phyloP scores from a whole-genome alignment of 2,329 filamentous ascomycete species.

The Capronia coronata region DNA sequence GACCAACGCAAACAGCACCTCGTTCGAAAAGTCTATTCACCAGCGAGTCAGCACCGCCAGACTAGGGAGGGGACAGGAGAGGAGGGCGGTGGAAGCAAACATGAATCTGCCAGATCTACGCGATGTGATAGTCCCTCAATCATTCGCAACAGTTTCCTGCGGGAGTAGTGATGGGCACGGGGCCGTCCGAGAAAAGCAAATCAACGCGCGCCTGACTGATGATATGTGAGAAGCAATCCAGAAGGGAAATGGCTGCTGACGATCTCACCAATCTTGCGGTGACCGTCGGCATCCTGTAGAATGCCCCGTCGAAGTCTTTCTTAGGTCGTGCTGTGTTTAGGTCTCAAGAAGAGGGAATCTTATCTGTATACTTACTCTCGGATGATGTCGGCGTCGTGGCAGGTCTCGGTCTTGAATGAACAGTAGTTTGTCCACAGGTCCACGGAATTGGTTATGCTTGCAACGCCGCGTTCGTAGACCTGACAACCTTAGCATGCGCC shows the following conservation, averaged over 20 bases:
- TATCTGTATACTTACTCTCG: constrained; percentile 92
- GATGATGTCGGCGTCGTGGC: constrained; percentile 87
- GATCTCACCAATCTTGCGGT: constrained; percentile 57
- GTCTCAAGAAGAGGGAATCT: constrained; percentile 59
- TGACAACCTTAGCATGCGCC: constrained; percentile 34
- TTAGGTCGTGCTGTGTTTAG: constrained; percentile 37
- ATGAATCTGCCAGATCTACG: constrained; percentile 35
- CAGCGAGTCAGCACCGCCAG: constrained; percentile 37
- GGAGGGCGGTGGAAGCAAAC: constrained; percentile 40
- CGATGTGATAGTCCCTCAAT: constrained; percentile 23
- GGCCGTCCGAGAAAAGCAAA: constrained; percentile 30
- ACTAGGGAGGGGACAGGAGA: constrained; percentile 31
- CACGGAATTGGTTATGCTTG: constrained; percentile 86
- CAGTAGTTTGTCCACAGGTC: constrained; percentile 98
- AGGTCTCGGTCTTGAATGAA: constrained; percentile 95
- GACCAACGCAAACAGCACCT: constrained; percentile 72
- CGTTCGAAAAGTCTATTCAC: constrained; percentile 77
- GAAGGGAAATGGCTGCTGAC: constrained; percentile 38
- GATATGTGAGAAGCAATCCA: constrained; percentile 48
- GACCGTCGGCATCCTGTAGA: constrained; percentile 36
- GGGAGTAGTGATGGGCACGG: constrained; percentile 14
- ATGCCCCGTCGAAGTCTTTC: constrained; percentile 29
- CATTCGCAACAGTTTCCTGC: constrained; percentile 15
- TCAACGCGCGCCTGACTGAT: constrained; percentile 46
- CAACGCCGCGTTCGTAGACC: constrained; percentile 93